phyloP scores from a whole-genome alignment of 495 filamentous ascomycete species.

The Oidiodendron maius region DNA sequence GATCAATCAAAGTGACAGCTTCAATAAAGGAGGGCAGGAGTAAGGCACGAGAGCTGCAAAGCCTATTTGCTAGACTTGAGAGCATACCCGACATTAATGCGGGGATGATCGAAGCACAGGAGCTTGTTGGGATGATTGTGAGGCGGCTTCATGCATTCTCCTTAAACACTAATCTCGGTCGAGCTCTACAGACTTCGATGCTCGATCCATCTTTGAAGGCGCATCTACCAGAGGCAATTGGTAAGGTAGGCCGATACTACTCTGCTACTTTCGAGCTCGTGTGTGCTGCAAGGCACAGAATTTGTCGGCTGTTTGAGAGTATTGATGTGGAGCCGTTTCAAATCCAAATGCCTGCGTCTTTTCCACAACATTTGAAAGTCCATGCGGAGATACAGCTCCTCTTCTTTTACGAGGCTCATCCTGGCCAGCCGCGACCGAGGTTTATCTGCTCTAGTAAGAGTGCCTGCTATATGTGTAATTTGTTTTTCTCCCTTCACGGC shows the following conservation, averaged over 20 bases:
- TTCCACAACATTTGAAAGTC: conserved; percentile 8
- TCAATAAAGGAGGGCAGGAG: conserved; percentile 7
- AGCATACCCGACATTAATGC: not conserved
- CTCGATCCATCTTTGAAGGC: conserved; percentile 16
- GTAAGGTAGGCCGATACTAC: conserved; percentile 27
- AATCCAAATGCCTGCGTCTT: conserved; percentile 5
- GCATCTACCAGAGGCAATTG: conserved; percentile 22
- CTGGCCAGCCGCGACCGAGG: conserved; percentile 18
- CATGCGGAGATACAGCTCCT: conserved; percentile 38
- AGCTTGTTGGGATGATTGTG: conserved; percentile 6
- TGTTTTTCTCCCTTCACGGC: conserved; percentile 17
- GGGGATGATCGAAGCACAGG: not conserved
- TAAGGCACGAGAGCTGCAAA: conserved; percentile 4
- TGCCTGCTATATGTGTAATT: conserved; percentile 31
- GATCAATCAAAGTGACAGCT: not conserved
- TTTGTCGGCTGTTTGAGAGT: conserved; percentile 18
- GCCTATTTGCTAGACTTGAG: conserved; percentile 15
- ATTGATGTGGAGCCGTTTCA: conserved; percentile 20
- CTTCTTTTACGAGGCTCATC: conserved; percentile 31
- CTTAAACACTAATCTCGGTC: not conserved
- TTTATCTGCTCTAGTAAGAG: conserved; percentile 30
- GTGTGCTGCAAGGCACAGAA: conserved; percentile 19
- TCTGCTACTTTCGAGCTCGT: conserved; percentile 21
- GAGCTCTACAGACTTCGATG: conserved; percentile 1
- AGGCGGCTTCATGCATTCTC: conserved; percentile 5